A percentile compares a stretch with the other conserved stretches of the same genome.
Evolutionary conservation across 495 filamentous ascomycete species (phyloP).

Genomic region (Jackrogersella multiformis): DNA sequence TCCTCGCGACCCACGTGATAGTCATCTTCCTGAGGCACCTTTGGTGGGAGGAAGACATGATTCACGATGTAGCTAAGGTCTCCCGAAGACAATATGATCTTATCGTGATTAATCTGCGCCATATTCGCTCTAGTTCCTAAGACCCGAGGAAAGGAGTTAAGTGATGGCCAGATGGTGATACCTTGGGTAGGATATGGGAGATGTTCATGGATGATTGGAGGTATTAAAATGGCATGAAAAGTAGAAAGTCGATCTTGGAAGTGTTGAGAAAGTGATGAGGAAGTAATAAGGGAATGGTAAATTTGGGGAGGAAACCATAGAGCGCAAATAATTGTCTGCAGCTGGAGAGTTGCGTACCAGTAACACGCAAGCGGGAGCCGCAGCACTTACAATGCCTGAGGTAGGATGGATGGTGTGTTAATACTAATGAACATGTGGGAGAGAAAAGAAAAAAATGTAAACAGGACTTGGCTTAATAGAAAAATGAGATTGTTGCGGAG

Average conservation of each 20-base stretch:
- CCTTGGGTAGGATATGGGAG: neutral
- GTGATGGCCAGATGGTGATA: neutral
- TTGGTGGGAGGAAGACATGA: constrained; percentile 69
- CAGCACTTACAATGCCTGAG: no score
- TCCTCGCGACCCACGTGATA: constrained; percentile 33
- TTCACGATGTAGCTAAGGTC: constrained; percentile 54
- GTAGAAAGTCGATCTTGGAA: neutral
- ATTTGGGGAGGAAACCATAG: neutral
- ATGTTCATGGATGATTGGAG: neutral
- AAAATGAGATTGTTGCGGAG: no score
- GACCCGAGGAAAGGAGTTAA: no score
- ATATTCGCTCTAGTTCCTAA: neutral
- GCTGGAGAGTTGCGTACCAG: neutral
- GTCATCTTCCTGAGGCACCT: constrained; percentile 62
- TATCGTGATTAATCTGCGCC: neutral
- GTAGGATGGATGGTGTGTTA: no score
- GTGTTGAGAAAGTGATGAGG: neutral
- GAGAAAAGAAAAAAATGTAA: no score
- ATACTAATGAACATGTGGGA: no score
- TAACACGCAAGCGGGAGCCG: no score
- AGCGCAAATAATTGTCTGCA: neutral
- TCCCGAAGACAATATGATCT: neutral
- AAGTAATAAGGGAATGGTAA: neutral
- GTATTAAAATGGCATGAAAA: neutral
- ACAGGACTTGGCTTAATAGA: no score